Evolutionary conservation across 768 basidiomycete genomes (phyloP).

Genomic region (Kwoniella botswanensis): DNA sequence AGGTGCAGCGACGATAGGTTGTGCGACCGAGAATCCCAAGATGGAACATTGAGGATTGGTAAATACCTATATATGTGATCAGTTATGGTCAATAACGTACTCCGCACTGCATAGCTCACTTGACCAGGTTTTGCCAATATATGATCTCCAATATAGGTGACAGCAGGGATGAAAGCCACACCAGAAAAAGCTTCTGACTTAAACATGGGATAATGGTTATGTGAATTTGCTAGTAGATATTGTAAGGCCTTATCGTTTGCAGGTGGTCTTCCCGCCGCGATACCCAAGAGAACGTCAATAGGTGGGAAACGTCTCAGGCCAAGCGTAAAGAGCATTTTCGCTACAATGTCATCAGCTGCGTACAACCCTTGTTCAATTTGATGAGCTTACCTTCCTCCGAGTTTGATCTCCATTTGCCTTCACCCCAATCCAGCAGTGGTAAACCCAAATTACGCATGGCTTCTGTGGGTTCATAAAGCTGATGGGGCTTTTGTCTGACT

Average conservation of each 20-base stretch:
- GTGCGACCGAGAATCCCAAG: conserved; percentile 76
- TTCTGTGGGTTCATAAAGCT: conserved; percentile 84
- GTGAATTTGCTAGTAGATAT: conserved; percentile 79
- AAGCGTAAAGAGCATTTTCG: conserved; percentile 75
- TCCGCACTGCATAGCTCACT: conserved; percentile 59
- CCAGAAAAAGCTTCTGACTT: conserved; percentile 56
- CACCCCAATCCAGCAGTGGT: conserved; percentile 87
- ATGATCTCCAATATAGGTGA: conserved; percentile 62
- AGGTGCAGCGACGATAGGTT: conserved; percentile 34
- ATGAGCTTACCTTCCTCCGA: conserved; percentile 78
- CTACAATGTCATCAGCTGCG: conserved; percentile 49
- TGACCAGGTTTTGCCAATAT: conserved; percentile 70
- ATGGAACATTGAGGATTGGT: conserved; percentile 69
- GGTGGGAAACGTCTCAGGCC: conserved; percentile 67
- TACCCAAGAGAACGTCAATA: conserved; percentile 67
- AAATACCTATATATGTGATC: conserved; percentile 68
- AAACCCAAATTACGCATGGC: conserved; percentile 73
- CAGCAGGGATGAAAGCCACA: conserved; percentile 78
- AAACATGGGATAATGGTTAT: conserved; percentile 62
- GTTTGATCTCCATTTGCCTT: conserved; percentile 75
- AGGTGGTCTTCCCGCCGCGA: conserved; percentile 67
- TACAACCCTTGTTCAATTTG: too few relatives aligned
- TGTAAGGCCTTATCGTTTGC: conserved; percentile 67
- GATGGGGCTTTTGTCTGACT: conserved; percentile 69
- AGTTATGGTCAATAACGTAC: conserved; percentile 6